Conservation (phyloP, 1,139 yeast genomes). For the Sugiyamaella sp. region DNA sequence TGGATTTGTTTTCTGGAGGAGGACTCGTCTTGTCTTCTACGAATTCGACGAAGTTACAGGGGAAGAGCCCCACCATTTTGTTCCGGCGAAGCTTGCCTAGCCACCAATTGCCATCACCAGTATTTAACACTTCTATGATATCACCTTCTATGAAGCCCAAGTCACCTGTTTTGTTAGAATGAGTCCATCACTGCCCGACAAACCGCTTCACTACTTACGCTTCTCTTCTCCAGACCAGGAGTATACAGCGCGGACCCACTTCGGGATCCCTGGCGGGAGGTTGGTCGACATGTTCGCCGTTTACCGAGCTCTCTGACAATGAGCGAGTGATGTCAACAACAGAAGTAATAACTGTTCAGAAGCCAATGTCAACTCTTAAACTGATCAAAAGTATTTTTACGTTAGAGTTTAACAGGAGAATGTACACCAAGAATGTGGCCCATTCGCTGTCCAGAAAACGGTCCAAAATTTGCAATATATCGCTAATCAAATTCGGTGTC, state of each 20-base stretch:
- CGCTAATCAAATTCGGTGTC: too few relatives aligned
- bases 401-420: slow-evolving; percentile 11
- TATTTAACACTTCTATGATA: slow-evolving; percentile 74
- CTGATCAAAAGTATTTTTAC: background rate
- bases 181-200: background rate
- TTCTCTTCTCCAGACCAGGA: slow-evolving; percentile 93
- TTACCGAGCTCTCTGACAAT: background rate
- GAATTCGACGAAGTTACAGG: slow-evolving; percentile 79
- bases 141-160: slow-evolving; percentile 94
- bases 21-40: slow-evolving; percentile 29
- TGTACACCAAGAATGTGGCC: slow-evolving; percentile 8
- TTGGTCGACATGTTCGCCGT: slow-evolving; percentile 19
- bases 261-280: slow-evolving; percentile 49
- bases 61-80: slow-evolving; percentile 82
- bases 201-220: slow-evolving; percentile 32
- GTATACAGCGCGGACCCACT: slow-evolving; percentile 73
- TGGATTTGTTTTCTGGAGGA: slow-evolving; percentile 5
- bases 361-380: background rate
- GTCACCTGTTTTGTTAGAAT: slow-evolving; percentile 52
- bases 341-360: background rate
- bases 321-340: background rate
- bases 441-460: background rate
- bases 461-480: too few relatives aligned
- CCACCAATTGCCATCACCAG: slow-evolving; percentile 93
- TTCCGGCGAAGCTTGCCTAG: slow-evolving; percentile 80